Conservation (phyloP, 805 yeast genomes). For the Clavispora santaluciae region DNA sequence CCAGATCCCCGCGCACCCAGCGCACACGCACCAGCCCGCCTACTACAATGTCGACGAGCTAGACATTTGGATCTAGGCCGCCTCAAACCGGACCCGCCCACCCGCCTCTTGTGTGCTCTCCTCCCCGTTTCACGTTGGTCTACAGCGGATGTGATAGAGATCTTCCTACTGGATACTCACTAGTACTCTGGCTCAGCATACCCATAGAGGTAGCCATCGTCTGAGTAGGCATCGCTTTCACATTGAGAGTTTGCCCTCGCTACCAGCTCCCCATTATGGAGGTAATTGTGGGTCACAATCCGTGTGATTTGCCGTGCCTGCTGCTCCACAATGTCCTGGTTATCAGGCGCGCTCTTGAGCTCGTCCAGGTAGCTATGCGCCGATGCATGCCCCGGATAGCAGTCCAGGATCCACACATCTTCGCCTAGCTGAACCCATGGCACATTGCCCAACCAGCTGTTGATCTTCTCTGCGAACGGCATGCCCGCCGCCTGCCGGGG, state of each 20-base stretch:
- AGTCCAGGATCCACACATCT: slow-evolving; percentile 30
- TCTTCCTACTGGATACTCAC: too few species aligned
- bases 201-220: slow-evolving; percentile 12
- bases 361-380: slow-evolving; percentile 13
- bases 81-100: too few species aligned
- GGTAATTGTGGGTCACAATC: slow-evolving; percentile 11
- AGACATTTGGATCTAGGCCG: slow-evolving; percentile 35
- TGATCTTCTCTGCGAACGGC: slow-evolving; percentile 63
- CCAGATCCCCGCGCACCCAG: slow-evolving; percentile 17
- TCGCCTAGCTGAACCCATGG: slow-evolving; percentile 40
- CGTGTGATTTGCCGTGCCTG: slow-evolving; percentile 52
- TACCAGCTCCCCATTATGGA: slow-evolving; percentile 4
- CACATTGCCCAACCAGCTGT: slow-evolving; percentile 55
- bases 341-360: slow-evolving; percentile 20
- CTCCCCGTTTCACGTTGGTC: too few species aligned
- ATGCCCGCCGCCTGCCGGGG: slow-evolving; percentile 62
- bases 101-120: too few species aligned
- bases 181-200: slow-evolving; percentile 6
- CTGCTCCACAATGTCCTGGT: slow-evolving; percentile 45
- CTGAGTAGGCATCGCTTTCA: slow-evolving; percentile 5
- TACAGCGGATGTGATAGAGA: too few species aligned
- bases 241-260: neutral
- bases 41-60: slow-evolving; percentile 46
- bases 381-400: slow-evolving; percentile 45
- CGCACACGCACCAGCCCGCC: too few species aligned